These are phyloP conservation scores for Aspergillus wentii DNA, from an alignment of 495 filamentous ascomycete species.

Conservation along the genomic window DNA sequence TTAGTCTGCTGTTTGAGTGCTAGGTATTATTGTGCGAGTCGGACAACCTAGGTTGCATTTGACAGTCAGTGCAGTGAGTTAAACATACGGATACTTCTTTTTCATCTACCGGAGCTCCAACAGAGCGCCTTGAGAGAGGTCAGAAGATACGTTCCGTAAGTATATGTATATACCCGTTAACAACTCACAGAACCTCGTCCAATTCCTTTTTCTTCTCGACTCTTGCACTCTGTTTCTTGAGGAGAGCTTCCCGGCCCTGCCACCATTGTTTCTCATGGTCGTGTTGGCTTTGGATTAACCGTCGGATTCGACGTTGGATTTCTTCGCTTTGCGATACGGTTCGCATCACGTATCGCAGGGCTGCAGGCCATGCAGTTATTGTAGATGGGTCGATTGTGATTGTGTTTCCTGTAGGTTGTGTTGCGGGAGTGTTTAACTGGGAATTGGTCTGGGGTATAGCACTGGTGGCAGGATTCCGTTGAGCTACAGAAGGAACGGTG, in stretches of 20 bases:
- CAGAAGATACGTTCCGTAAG: background rate
- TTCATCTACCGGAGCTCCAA: slow-evolving; percentile 32
- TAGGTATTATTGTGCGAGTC: too few relatives aligned
- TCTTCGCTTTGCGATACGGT: slow-evolving; percentile 48
- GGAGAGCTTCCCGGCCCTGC: slow-evolving; percentile 44
- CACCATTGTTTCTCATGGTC: slow-evolving; percentile 64
- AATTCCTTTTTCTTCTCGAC: slow-evolving; percentile 48
- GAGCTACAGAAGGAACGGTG: too few relatives aligned
- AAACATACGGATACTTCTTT: slow-evolving; percentile 30
- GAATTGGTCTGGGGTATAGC: slow-evolving; percentile 1
- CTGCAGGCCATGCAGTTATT: slow-evolving; percentile 62
- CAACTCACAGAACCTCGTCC: slow-evolving; percentile 43
- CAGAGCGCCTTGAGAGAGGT: slow-evolving; percentile 26
- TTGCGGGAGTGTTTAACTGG: slow-evolving; percentile 4
- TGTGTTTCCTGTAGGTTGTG: slow-evolving; percentile 7
- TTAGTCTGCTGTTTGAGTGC: slow-evolving; percentile 4
- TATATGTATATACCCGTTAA: background rate
- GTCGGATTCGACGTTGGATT: slow-evolving; percentile 31
- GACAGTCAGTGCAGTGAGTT: too few relatives aligned
- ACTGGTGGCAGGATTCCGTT: background rate
- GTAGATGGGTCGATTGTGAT: slow-evolving; percentile 40
- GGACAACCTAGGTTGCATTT: too few relatives aligned
- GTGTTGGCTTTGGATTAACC: slow-evolving; percentile 61
- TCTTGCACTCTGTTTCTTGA: slow-evolving; percentile 44
- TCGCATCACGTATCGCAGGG: slow-evolving; percentile 57